Evolutionary conservation across 352 stramenopile genomes (phyloP).

Genomic region (Phytopythium litorale): DNA sequence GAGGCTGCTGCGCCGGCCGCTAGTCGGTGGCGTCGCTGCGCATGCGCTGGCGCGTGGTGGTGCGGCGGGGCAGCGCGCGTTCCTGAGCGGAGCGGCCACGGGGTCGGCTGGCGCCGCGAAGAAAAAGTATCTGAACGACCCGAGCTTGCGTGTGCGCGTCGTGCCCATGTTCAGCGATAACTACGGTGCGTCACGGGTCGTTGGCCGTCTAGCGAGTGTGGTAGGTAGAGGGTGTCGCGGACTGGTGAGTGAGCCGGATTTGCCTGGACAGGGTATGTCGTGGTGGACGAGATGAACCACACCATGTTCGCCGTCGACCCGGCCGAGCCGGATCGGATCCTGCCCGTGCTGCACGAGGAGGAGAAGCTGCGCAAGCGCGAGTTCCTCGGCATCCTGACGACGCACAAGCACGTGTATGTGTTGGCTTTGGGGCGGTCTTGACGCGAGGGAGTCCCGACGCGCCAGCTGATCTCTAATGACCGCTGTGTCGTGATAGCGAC

Average conservation of each 20-base stretch:
- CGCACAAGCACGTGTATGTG: slow-evolving; percentile 90
- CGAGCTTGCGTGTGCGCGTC: slow-evolving; percentile 77
- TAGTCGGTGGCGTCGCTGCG: not conserved
- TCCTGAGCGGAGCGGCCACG: not conserved
- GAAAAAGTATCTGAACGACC: slow-evolving; percentile 65
- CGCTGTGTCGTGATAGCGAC: slow-evolving; percentile 36
- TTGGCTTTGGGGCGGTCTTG: not conserved
- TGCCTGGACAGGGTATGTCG: slow-evolving; percentile 48
- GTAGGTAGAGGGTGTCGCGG: not conserved
- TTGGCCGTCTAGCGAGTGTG: not conserved
- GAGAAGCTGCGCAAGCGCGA: slow-evolving; percentile 54
- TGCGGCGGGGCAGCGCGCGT: not conserved
- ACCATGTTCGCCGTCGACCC: slow-evolving; percentile 82
- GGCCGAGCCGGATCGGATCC: slow-evolving; percentile 56
- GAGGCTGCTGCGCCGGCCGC: not conserved
- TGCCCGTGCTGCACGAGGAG: slow-evolving; percentile 68
- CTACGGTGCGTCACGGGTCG: slow-evolving; percentile 43
- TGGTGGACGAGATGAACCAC: slow-evolving; percentile 79
- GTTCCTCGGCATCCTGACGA: slow-evolving; percentile 89
- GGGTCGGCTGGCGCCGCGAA: slow-evolving; percentile 11
- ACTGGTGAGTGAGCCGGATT: not conserved
- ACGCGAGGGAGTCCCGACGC: not conserved
- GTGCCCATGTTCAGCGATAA: slow-evolving; percentile 84
- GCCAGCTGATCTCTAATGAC: not conserved
- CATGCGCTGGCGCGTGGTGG: not conserved